Conservation (phyloP, 2,329 filamentous ascomycete genomes). For the Nigrograna mackinnonii region DNA sequence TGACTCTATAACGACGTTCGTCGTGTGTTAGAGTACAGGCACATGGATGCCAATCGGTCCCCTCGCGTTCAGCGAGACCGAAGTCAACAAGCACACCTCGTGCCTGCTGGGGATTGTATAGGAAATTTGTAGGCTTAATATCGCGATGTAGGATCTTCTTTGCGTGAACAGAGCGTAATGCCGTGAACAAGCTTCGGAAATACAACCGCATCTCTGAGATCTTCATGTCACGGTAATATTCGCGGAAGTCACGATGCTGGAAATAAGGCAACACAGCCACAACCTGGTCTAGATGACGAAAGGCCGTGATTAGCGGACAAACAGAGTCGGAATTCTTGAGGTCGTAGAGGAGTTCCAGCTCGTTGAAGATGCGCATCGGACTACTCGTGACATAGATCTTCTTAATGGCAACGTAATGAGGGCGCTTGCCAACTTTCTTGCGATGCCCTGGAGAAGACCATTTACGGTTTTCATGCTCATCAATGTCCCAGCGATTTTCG, state of each 20-base stretch:
- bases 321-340: conserved; percentile 81
- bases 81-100: conserved; percentile 97
- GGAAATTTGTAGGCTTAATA: conserved; percentile 97
- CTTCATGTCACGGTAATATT: conserved; percentile 90
- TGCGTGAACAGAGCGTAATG: conserved; percentile 79
- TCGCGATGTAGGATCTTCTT: conserved; percentile 89
- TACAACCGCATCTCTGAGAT: conserved; percentile 87
- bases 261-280: conserved; percentile 95
- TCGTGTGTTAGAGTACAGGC: conserved; percentile 71
- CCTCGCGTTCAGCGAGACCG: conserved; percentile 80
- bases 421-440: conserved; percentile 52
- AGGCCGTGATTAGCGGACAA: conserved; percentile 96
- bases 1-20: conserved; percentile 62
- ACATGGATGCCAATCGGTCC: conserved; percentile 77
- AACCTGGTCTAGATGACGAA: conserved; percentile 91
- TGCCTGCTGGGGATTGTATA: conserved; percentile 80
- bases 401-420: conserved; percentile 93
- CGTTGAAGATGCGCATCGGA: conserved; percentile 90
- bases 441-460: conserved; percentile 71
- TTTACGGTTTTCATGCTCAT: conserved; percentile 64
- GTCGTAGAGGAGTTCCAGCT: conserved; percentile 90
- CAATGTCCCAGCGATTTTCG: conserved; percentile 83
- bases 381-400: conserved; percentile 99
- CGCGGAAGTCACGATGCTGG: conserved; percentile 89
- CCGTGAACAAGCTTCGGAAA: conserved; percentile 84